Evolutionary conservation across 2,329 filamentous ascomycete genomes (phyloP), one percentile per base, ranked within the genome.

Genomic region (Pseudocercospora musae): DNA sequence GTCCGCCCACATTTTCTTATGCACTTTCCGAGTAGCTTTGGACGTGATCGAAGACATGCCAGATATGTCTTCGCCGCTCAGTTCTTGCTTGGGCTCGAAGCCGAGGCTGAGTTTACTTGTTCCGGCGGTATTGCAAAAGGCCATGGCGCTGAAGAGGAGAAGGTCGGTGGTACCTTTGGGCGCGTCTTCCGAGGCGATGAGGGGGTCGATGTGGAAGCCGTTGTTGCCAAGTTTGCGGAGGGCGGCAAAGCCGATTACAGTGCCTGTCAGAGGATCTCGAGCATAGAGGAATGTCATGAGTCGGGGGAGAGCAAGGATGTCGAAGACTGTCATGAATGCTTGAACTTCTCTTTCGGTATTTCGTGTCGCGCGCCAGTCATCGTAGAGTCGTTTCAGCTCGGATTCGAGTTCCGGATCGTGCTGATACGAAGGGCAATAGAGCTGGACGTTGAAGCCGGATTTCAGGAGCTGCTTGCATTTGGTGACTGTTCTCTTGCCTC

Each of bases 401-500:
- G 15, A 2, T 54, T 56, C 37, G 25, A 60, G 23, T 6, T 40
- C 25, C 4, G 49, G 20, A n/a, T 55, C 33, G 37, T 60, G 23
- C 7, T 60, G 33, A 15, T 60, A 55, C 4, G 50, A 21, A 11
- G 58, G 58, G 18, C 58, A 60, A 23, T 60, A 60, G 8, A 60
- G 31, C 4, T 60, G 31, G 0, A 60, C 50, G 1, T 31, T 31
- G 2, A 44, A 8, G 4, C 58, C 37, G 21, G 49, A 54, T 31
- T 60, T 60, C 0, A 60, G 48, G 2, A 60, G 58, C 20, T 60
- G 50, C 27, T 46, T 46, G 50, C 50, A 60, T 55, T 60, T 60
- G 1, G 48, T 33, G 20, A 60, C 37, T 31, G 58, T 60, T 6
- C 58, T n/a, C n/a, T 60, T 60, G 29, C 58, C 49, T 48, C 58